Conservation (phyloP, 208 protist genomes). For the Leishmania aethiopica region DNA sequence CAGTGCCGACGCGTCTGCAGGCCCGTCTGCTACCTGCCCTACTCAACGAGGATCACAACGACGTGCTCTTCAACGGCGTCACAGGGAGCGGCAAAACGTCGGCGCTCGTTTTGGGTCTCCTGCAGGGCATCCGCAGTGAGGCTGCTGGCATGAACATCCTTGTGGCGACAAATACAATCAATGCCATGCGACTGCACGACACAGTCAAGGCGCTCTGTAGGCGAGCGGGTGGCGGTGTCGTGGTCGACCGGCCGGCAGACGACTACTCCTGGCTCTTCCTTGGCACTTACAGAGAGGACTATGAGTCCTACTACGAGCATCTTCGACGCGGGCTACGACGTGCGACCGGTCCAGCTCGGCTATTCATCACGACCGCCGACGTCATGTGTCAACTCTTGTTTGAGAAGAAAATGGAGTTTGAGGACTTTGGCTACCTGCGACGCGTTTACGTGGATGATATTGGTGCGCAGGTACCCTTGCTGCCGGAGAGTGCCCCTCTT, state of each 20-base stretch:
- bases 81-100: conserved; percentile 83
- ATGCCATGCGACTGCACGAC: conserved; percentile 65
- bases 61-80: conserved; percentile 81
- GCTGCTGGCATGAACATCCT: conserved; percentile 74
- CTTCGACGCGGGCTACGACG: conserved; percentile 44
- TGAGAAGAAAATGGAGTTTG: conserved; percentile 88
- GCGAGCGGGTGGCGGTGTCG: conserved; percentile 40
- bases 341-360: conserved; percentile 46
- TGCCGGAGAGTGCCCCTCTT: conserved; percentile 50
- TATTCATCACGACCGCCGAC: conserved; percentile 84
- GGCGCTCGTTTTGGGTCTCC: conserved; percentile 68
- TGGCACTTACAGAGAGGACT: conserved; percentile 55
- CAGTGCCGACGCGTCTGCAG: conserved; percentile 68
- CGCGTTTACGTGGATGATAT: conserved; percentile 87
- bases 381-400: conserved; percentile 82
- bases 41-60: conserved; percentile 85
- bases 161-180: conserved; percentile 66
- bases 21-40: conserved; percentile 69
- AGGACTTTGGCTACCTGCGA: conserved; percentile 81
- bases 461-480: conserved; percentile 67
- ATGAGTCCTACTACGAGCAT: conserved; percentile 51
- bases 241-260: conserved; percentile 61
- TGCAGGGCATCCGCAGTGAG: conserved; percentile 76
- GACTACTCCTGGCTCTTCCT: conserved; percentile 79
- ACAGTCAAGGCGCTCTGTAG: conserved; percentile 53